A percentile compares a stretch with the other conserved stretches of the same genome.
Evolutionary conservation across 306 rosid species (phyloP).

Genomic region (Oxytropis ochrocephala): DNA sequence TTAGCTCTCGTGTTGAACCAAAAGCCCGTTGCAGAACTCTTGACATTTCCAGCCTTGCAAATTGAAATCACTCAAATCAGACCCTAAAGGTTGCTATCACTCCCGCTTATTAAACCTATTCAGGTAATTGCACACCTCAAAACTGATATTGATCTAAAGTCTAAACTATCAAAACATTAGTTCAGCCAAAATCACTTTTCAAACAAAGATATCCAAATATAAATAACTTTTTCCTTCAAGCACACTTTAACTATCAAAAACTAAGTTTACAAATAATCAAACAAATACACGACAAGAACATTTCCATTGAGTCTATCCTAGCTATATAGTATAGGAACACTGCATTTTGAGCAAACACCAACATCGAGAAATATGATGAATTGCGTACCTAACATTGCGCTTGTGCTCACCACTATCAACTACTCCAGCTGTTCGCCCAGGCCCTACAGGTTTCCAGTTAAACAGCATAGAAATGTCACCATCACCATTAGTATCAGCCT

Average conservation of each 20-base stretch:
- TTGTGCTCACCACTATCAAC: conserved; percentile 60
- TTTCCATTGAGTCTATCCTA: background rate
- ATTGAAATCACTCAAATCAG: background rate
- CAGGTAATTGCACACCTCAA: background rate
- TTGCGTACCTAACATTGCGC: conserved; percentile 70
- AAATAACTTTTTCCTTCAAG: background rate
- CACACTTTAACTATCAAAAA: background rate
- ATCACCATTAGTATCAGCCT: background rate
- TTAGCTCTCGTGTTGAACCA: no score
- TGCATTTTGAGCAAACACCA: background rate
- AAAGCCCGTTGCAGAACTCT: no score
- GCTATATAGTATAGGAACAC: background rate
- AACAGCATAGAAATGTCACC: conserved; percentile 39
- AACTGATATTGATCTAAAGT: background rate
- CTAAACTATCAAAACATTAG: background rate
- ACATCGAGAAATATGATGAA: background rate
- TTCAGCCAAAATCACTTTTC: background rate
- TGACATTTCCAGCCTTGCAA: no score
- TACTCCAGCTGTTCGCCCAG: conserved; percentile 45
- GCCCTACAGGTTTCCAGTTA: conserved; percentile 44
- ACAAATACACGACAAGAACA: background rate
- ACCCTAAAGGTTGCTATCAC: background rate
- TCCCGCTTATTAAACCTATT: background rate
- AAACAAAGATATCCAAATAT: background rate
- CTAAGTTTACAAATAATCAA: background rate